phyloP scores from a whole-genome alignment of 2,329 filamentous ascomycete genomes.

The Sporothrix luriei region DNA sequence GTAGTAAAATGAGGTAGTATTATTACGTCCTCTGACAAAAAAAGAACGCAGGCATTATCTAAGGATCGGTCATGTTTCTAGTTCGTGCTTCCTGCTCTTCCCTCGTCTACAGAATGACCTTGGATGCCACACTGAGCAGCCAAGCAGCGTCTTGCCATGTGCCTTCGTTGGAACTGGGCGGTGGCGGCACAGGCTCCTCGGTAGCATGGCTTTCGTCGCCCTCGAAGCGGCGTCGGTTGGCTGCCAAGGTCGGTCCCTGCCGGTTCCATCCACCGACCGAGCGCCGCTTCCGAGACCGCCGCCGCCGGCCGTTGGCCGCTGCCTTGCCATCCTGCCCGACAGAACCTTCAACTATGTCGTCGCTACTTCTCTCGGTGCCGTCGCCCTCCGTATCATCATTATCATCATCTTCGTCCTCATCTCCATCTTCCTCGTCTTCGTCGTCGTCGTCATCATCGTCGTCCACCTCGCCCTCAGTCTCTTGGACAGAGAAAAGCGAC shows the following conservation, averaged over 20 bases:
- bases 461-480: slow-evolving; percentile 57
- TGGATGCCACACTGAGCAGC: slow-evolving; percentile 66
- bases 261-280: slow-evolving; percentile 22
- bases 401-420: slow-evolving; percentile 46
- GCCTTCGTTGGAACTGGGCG: slow-evolving; percentile 58
- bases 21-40: neutral
- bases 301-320: slow-evolving; percentile 40
- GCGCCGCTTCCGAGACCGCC: slow-evolving; percentile 37
- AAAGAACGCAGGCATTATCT: slow-evolving; percentile 1
- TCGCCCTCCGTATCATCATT: slow-evolving; percentile 37
- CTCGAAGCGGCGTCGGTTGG: slow-evolving; percentile 44
- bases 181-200: slow-evolving; percentile 53
- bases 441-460: slow-evolving; percentile 47
- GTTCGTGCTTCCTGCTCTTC: neutral
- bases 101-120: slow-evolving; percentile 57
- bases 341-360: neutral
- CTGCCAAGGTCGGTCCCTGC: slow-evolving; percentile 23
- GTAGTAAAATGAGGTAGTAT: neutral
- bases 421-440: slow-evolving; percentile 46
- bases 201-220: slow-evolving; percentile 46
- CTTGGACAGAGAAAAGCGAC: slow-evolving; percentile 64
- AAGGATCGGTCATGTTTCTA: neutral
- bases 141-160: slow-evolving; percentile 69
- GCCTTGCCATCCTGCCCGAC: slow-evolving; percentile 41
- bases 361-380: slow-evolving; percentile 31